A percentile compares a stretch with the other conserved stretches of the same genome.
phyloP scores from a whole-genome alignment of 495 filamentous ascomycete genomes.

The Xylaria castorea region DNA sequence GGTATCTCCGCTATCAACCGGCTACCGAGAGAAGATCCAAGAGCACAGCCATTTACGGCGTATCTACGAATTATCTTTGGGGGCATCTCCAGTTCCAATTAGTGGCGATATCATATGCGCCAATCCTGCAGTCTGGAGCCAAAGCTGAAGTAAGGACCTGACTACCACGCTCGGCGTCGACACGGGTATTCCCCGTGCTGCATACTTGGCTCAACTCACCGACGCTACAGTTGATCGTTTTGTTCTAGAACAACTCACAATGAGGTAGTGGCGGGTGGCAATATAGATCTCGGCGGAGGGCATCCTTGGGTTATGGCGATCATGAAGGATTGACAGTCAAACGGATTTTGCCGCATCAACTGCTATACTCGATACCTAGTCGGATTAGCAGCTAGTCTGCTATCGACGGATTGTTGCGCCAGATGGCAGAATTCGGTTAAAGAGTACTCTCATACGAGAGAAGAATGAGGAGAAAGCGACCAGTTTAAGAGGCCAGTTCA shows the following conservation, averaged over 20 bases:
- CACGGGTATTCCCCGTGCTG: slow-evolving; percentile 5
- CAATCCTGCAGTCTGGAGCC: slow-evolving; percentile 3
- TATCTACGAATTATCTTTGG: background rate
- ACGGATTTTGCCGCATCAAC: background rate
- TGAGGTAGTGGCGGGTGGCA: background rate
- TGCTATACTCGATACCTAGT: background rate
- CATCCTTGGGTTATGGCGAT: background rate
- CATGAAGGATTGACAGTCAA: background rate
- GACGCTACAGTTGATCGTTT: background rate
- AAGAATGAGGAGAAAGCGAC: background rate
- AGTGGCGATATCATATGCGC: slow-evolving; percentile 9
- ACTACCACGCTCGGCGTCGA: slow-evolving; percentile 1
- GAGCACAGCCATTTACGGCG: background rate
- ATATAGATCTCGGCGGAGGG: too few species aligned
- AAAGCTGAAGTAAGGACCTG: background rate
- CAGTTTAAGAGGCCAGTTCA: slow-evolving; percentile 14
- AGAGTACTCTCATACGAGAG: background rate
- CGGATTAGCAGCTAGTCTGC: background rate
- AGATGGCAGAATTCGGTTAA: background rate
- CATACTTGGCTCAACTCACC: background rate
- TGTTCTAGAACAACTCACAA: slow-evolving; percentile 6
- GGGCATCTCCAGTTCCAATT: slow-evolving; percentile 1
- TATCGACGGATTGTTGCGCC: background rate
- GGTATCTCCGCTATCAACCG: background rate
- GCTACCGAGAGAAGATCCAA: slow-evolving; percentile 4